Percentiles rank a stretch among this genome's conserved stretches.
phyloP scores from a whole-genome alignment of 106 monocot species.

The Posidonia australis region DNA sequence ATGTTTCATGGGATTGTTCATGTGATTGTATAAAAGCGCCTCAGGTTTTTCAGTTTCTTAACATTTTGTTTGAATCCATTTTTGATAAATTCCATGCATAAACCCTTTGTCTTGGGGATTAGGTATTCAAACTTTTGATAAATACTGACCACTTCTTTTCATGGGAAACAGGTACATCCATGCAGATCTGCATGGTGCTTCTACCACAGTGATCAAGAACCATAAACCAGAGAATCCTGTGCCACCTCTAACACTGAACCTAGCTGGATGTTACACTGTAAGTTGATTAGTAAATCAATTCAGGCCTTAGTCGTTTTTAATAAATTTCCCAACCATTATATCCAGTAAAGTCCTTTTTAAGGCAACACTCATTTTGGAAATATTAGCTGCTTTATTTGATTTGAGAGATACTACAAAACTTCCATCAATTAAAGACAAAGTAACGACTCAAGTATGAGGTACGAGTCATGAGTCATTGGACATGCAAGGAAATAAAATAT shows the following conservation, averaged over 20 bases:
- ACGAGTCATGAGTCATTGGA: too few relatives aligned
- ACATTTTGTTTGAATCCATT: too few relatives aligned
- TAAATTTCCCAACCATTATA: not conserved
- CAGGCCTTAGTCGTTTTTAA: not conserved
- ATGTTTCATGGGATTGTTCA: too few relatives aligned
- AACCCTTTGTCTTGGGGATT: too few relatives aligned
- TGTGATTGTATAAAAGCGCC: too few relatives aligned
- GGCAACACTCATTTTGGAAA: not conserved
- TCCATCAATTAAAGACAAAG: too few relatives aligned
- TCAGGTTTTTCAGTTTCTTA: too few relatives aligned
- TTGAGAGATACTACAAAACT: too few relatives aligned
- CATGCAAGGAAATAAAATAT: not conserved
- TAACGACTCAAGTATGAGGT: too few relatives aligned
- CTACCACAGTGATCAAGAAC: constrained; percentile 97
- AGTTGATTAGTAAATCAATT: constrained; percentile 11
- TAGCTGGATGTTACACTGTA: constrained; percentile 93
- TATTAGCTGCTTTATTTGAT: not conserved
- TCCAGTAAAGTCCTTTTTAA: not conserved
- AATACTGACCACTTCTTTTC: not conserved
- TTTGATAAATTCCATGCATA: too few relatives aligned
- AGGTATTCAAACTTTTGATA: not conserved
- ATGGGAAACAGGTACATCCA: constrained; percentile 65
- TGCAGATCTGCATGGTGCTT: constrained; percentile 97
- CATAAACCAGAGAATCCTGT: constrained; percentile 74
- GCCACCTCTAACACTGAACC: constrained; percentile 94